Percentiles rank a stretch among this genome's conserved stretches.
These are phyloP conservation scores for Paraphaeosphaeria sporulosa DNA, from an alignment of 2,329 filamentous ascomycete species.

Conservation along the genomic window DNA sequence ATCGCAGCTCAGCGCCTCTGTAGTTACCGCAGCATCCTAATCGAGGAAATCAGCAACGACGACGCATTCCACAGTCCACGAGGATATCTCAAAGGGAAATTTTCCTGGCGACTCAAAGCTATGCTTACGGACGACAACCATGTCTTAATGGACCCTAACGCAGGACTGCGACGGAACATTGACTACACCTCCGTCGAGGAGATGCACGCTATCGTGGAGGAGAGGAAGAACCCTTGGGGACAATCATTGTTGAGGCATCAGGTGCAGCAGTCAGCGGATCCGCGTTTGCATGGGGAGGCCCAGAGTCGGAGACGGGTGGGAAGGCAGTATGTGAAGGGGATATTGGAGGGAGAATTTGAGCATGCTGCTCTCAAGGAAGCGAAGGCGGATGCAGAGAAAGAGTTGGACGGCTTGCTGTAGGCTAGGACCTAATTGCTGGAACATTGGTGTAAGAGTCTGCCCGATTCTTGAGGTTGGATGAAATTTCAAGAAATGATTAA, in stretches of 20 bases:
- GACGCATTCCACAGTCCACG: too few relatives aligned
- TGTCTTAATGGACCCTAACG: too few relatives aligned
- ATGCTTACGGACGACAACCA: too few relatives aligned
- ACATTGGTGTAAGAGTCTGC: neutral
- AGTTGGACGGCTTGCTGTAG: neutral
- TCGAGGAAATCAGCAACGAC: neutral
- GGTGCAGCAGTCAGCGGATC: neutral
- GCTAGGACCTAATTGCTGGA: neutral
- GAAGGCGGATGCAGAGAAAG: neutral
- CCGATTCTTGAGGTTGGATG: neutral
- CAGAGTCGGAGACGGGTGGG: neutral
- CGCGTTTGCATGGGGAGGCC: neutral
- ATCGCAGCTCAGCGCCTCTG: neutral
- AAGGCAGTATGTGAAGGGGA: neutral
- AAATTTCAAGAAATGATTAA: neutral
- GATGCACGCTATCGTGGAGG: too few relatives aligned
- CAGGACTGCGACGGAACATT: too few relatives aligned
- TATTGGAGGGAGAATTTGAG: neutral
- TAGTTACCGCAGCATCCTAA: neutral
- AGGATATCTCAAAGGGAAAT: too few relatives aligned
- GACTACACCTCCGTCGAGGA: too few relatives aligned
- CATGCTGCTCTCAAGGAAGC: neutral
- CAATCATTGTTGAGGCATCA: neutral
- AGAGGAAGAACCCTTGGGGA: neutral
- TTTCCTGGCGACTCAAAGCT: too few relatives aligned